phyloP scores from a whole-genome alignment of 2,329 filamentous ascomycete species.

The Anthostomella pinea region DNA sequence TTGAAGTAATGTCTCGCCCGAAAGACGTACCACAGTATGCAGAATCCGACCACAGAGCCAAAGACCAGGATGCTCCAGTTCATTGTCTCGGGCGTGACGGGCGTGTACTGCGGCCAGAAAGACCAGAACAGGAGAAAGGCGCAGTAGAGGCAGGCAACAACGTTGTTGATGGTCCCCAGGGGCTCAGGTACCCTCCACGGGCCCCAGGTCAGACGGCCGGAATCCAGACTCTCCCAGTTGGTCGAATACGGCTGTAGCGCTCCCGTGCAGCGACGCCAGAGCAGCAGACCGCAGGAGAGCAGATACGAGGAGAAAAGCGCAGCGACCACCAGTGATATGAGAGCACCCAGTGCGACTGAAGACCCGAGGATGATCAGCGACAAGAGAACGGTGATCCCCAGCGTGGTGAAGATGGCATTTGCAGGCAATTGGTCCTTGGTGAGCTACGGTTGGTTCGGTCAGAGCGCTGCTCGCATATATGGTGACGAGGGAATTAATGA shows the following conservation, averaged over 20 bases:
- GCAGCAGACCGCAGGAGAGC: conserved; percentile 36
- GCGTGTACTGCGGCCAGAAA: no score
- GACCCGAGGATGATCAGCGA: conserved; percentile 29
- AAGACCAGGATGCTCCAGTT: no score
- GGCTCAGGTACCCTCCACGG: no score
- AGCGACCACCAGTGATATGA: conserved; percentile 41
- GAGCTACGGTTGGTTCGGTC: no score
- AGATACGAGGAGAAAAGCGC: conserved; percentile 44
- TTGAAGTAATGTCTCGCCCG: no score
- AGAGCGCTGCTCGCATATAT: not conserved
- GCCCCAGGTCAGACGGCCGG: conserved; percentile 42
- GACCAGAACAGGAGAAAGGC: no score
- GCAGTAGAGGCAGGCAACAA: no score
- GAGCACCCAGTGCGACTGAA: conserved; percentile 40
- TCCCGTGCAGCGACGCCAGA: conserved; percentile 36
- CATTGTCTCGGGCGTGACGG: no score
- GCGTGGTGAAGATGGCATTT: conserved; percentile 18
- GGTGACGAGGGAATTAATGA: not conserved
- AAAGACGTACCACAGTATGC: no score
- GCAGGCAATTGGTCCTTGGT: conserved; percentile 20
- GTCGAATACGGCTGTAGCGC: conserved; percentile 24
- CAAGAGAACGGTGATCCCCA: conserved; percentile 19
- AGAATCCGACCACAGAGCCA: no score
- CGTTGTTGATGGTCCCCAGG: no score
- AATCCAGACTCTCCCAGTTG: conserved; percentile 2